Percentiles rank a stretch among this genome's conserved stretches.
phyloP scores from a whole-genome alignment of 2,329 filamentous ascomycete species.

The Microdochium bolleyi region DNA sequence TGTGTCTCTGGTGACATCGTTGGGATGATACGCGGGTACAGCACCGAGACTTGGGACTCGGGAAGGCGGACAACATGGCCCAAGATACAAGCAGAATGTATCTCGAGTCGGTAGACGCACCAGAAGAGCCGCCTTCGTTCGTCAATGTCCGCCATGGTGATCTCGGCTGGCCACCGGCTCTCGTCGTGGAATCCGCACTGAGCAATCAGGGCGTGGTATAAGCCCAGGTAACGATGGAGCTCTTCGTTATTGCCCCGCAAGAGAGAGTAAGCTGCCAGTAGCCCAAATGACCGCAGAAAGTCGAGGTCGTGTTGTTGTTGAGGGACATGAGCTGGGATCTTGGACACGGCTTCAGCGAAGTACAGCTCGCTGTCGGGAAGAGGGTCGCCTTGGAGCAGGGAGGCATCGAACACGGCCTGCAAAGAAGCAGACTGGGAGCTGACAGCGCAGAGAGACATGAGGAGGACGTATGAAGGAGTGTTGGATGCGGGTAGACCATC shows the following conservation, averaged over 20 bases:
- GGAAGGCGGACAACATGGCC: conserved; percentile 10
- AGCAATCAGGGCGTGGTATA: conserved; percentile 12
- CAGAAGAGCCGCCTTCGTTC: conserved; percentile 11
- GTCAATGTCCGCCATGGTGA: not conserved
- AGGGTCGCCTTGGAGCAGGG: not conserved
- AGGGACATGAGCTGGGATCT: not conserved
- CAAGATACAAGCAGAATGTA: conserved; percentile 11
- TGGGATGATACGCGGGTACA: conserved; percentile 7
- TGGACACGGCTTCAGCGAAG: not conserved
- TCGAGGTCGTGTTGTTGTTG: not conserved
- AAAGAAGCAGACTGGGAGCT: not conserved
- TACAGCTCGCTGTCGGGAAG: not conserved
- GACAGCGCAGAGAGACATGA: not conserved
- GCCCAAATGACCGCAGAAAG: not conserved
- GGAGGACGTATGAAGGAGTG: not conserved
- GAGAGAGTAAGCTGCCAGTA: not conserved
- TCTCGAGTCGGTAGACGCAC: conserved; percentile 12
- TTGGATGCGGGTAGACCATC: not conserved
- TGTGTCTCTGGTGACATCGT: conserved; percentile 1
- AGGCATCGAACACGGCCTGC: not conserved
- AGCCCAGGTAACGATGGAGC: conserved; percentile 9
- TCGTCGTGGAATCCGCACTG: conserved; percentile 9
- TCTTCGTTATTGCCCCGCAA: not conserved
- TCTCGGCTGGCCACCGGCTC: conserved; percentile 7
- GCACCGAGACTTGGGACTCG: conserved; percentile 8